Conservation (phyloP, 768 basidiomycete genomes). For the Tremella fuciformis region DNA sequence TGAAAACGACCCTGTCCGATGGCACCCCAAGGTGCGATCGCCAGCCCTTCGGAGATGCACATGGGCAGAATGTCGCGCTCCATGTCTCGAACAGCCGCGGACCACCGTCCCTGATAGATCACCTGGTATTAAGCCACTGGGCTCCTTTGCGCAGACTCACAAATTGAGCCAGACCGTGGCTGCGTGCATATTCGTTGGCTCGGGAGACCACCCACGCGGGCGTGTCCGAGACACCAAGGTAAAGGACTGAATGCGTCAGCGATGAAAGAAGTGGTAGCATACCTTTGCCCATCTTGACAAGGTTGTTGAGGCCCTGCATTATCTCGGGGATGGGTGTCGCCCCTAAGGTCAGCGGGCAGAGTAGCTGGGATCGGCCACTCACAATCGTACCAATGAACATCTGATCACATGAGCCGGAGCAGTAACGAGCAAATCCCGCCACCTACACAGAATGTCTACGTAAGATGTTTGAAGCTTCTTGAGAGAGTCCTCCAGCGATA, state of each 20-base stretch:
- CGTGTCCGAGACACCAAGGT: constrained; percentile 40
- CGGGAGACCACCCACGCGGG: constrained; percentile 35
- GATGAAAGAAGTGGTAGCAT: no score
- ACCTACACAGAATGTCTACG: constrained; percentile 32
- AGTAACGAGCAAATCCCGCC: not conserved
- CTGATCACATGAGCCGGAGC: no score
- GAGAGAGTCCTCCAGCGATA: constrained; percentile 24
- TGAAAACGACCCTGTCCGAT: constrained; percentile 55
- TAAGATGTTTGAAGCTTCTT: constrained; percentile 35
- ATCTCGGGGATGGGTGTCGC: constrained; percentile 60
- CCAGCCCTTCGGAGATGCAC: constrained; percentile 50
- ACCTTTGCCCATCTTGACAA: constrained; percentile 57
- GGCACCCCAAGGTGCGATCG: constrained; percentile 56
- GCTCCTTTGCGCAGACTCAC: no score
- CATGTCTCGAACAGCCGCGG: constrained; percentile 52
- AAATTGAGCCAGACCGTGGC: constrained; percentile 58
- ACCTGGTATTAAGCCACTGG: no score
- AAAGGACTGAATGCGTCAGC: constrained; percentile 22
- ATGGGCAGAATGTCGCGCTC: constrained; percentile 60
- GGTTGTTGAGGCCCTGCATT: constrained; percentile 60
- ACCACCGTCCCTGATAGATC: constrained; percentile 28
- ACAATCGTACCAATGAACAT: no score
- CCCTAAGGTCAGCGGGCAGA: no score
- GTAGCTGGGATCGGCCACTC: no score
- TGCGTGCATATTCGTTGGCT: constrained; percentile 57